phyloP scores from a whole-genome alignment of 805 yeast species.

The Tetrapisispora iriomotensis region DNA sequence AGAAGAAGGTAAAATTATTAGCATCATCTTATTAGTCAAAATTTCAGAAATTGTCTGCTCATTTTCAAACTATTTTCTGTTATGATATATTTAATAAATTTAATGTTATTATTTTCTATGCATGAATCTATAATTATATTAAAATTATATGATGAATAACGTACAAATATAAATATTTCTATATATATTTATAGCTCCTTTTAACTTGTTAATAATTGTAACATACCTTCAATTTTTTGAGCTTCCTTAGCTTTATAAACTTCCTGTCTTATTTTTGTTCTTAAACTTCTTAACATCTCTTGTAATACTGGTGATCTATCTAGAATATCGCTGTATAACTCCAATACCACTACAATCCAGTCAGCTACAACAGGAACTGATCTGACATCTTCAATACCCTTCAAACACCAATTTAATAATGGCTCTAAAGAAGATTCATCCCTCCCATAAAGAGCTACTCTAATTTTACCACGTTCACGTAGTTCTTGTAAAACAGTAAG shows the following conservation, averaged over 20 bases:
- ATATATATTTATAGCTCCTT: not conserved
- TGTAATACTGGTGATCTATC: constrained; percentile 71
- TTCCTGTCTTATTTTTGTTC: constrained; percentile 55
- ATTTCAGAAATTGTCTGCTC: too few species aligned
- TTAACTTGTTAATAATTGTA: constrained; percentile 59
- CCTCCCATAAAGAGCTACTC: constrained; percentile 68
- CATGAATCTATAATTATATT: constrained; percentile 4
- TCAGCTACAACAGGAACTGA: constrained; percentile 52
- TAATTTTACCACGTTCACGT: constrained; percentile 78
- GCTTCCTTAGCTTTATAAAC: constrained; percentile 78
- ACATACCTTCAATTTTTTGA: constrained; percentile 84
- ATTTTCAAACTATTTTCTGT: not conserved
- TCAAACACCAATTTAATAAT: constrained; percentile 70
- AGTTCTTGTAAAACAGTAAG: constrained; percentile 78
- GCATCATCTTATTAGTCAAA: too few species aligned
- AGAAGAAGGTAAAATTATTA: not conserved
- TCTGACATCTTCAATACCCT: constrained; percentile 71
- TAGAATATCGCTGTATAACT: constrained; percentile 65
- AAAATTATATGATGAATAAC: not conserved
- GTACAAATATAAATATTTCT: not conserved
- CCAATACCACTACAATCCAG: constrained; percentile 61
- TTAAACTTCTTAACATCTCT: constrained; percentile 54
- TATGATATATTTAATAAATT: not conserved
- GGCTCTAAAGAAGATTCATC: constrained; percentile 86
- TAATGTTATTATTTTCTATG: constrained; percentile 2